Percentiles rank a stretch among this genome's conserved stretches.
Conservation (phyloP, 2,329 filamentous ascomycete genomes). For the Sporothrix schenckii region DNA sequence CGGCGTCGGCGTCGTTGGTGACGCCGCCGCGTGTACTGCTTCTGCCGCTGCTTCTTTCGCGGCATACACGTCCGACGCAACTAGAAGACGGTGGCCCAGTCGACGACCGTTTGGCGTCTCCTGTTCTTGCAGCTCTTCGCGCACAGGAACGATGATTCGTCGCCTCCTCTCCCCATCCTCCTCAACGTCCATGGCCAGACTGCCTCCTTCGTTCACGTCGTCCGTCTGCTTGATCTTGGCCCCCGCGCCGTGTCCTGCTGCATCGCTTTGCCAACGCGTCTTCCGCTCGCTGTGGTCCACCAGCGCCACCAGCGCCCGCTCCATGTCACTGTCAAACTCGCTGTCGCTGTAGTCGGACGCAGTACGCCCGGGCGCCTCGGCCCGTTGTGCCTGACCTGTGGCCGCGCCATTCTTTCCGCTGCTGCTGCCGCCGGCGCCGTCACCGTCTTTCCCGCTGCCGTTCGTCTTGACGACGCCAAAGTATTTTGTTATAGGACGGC, state of each 20-base stretch:
- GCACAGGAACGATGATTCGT: conserved; percentile 24
- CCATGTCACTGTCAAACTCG: conserved; percentile 36
- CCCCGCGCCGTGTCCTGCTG: not conserved
- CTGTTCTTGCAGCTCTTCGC: not conserved
- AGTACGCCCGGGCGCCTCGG: not conserved
- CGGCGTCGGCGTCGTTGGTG: not conserved
- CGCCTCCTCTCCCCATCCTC: not conserved
- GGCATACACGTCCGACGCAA: conserved; percentile 29
- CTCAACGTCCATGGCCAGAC: conserved; percentile 10
- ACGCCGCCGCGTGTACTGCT: not conserved
- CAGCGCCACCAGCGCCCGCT: conserved; percentile 34
- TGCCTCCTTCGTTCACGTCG: not conserved
- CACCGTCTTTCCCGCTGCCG: not conserved
- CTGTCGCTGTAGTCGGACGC: conserved; percentile 30
- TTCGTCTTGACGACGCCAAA: conserved; percentile 29
- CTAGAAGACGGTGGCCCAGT: conserved; percentile 24
- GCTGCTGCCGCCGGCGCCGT: not conserved
- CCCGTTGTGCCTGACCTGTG: not conserved
- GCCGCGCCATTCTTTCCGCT: not conserved
- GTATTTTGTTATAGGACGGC: conserved; percentile 33
- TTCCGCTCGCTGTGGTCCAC: conserved; percentile 30
- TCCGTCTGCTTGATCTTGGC: not conserved
- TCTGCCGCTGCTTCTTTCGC: conserved; percentile 24
- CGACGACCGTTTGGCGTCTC: conserved; percentile 4
- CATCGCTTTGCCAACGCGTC: not conserved